These are phyloP conservation scores for Crithidia thermophila DNA, from an alignment of 208 protist genomes.

Conservation along the genomic window DNA sequence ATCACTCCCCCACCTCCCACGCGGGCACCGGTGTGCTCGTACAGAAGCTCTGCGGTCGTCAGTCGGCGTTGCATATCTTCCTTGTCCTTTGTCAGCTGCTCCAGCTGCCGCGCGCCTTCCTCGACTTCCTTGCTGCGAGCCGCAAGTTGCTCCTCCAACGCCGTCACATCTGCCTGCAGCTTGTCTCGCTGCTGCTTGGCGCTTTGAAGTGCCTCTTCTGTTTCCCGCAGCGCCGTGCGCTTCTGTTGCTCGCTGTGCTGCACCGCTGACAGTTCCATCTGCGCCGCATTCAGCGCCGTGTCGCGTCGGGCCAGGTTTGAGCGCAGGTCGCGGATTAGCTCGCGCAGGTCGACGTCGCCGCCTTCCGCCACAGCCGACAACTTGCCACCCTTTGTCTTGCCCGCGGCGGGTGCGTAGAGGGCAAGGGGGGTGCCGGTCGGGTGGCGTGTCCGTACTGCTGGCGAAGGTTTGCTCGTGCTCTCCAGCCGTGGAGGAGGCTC, in stretches of 20 bases:
- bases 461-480: too few relatives aligned
- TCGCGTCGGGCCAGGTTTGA: constrained; percentile 77
- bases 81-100: constrained; percentile 12
- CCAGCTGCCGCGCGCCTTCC: not conserved
- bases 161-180: constrained; percentile 17
- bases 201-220: constrained; percentile 25
- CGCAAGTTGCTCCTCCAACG: constrained; percentile 5
- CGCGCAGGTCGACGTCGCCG: constrained; percentile 25
- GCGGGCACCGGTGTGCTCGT: constrained; percentile 22
- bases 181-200: constrained; percentile 42
- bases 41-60: constrained; percentile 35
- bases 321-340: constrained; percentile 70
- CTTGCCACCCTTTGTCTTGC: not conserved
- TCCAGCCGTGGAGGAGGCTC: too few relatives aligned
- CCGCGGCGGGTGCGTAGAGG: constrained; percentile 1
- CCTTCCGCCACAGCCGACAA: not conserved
- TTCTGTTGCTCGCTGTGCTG: constrained; percentile 25
- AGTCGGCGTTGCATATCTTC: constrained; percentile 19
- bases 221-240: constrained; percentile 25
- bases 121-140: constrained; percentile 5
- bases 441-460: too few relatives aligned
- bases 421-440: constrained; percentile 9
- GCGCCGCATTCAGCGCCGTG: constrained; percentile 57
- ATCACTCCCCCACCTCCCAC: not conserved
- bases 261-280: constrained; percentile 44